Evolutionary conservation across 148 eudicot species (phyloP), one percentile per base, ranked within the genome.

Genomic region (Diospyros kaki): DNA sequence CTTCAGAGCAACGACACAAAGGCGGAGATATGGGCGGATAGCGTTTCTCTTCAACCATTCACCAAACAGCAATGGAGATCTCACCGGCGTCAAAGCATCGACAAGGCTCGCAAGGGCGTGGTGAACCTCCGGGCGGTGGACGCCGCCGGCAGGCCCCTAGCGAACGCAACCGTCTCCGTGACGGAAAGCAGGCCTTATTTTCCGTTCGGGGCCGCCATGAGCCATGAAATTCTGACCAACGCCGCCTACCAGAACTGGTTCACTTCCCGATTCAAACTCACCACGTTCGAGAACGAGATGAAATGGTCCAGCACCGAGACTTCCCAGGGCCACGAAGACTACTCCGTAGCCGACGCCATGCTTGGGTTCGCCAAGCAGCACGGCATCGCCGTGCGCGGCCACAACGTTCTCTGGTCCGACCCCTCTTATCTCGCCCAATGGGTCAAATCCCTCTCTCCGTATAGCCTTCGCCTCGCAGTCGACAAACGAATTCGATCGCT

Each of bases 31-130:
- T 85, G 87, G 90, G 80, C 79, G 1, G 92, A 91, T 68, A 91
- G 81, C 75, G 74, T 90, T 73, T 91, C 96, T 0, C 62, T 93
- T 7, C 97, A 87, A 72, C 93, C 96, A 13, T 93, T 93, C 38
- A 91, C 93, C n/a, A 46, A 86, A 51, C 76, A 87, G 54, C 84
- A 93, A 63, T 93, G 98, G 98, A 85, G 66, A 75, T 89, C 90
- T 71, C 95, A 90, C 66, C 97, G 83, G 75, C 75, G 83, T 43
- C 80, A 84, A 69, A 86, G 84, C 85, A 81, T 87, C 56, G 82
- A 87, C 41, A 90, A 85, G 91, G 97, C 71, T 1, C 82, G 92
- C 58, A 89, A 83, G 75, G 68, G 81, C 15, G 76, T 51, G 9
- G 81, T 89, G 72, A 84, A 74, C 45, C 63, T 89, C 43, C 83